These are phyloP conservation scores for Ashbya aceris DNA, from an alignment of 1,139 yeast genomes.

Conservation along the genomic window DNA sequence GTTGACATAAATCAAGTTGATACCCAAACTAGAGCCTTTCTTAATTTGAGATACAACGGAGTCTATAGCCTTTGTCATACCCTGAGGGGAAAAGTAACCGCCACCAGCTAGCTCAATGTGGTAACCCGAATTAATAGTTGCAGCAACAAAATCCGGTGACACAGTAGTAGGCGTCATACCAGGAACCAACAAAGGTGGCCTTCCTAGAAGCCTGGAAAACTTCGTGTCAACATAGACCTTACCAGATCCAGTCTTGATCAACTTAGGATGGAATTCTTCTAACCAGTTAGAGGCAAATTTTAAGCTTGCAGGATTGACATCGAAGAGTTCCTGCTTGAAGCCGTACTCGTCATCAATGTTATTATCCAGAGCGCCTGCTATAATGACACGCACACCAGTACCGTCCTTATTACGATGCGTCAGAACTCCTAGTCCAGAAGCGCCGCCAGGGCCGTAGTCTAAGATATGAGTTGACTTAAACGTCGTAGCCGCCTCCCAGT, in stretches of 20 bases:
- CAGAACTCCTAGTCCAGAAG: slow-evolving; percentile 89
- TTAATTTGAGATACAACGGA: slow-evolving; percentile 52
- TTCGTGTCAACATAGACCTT: slow-evolving; percentile 83
- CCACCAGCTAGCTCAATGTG: slow-evolving; percentile 98
- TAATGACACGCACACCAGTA: slow-evolving; percentile 88
- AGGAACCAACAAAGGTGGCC: slow-evolving; percentile 95
- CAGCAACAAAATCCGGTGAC: slow-evolving; percentile 86
- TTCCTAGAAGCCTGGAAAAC: slow-evolving; percentile 83
- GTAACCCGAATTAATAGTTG: slow-evolving; percentile 91
- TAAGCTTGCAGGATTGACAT: slow-evolving; percentile 51
- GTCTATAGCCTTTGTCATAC: slow-evolving; percentile 68
- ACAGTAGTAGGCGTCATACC: slow-evolving; percentile 99
- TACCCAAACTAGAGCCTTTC: slow-evolving; percentile 86
- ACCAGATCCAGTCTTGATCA: slow-evolving; percentile 64
- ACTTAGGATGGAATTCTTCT: slow-evolving; percentile 75
- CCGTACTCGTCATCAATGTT: slow-evolving; percentile 66
- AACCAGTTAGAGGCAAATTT: slow-evolving; percentile 90
- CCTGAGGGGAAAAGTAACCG: slow-evolving; percentile 74
- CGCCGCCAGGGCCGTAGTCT: slow-evolving; percentile 99
- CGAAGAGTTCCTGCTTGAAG: slow-evolving; percentile 90
- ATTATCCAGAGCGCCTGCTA: slow-evolving; percentile 84
- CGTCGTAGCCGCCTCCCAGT: slow-evolving; percentile 87
- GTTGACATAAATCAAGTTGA: slow-evolving; percentile 89
- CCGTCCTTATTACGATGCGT: slow-evolving; percentile 98
- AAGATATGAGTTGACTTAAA: slow-evolving; percentile 78